Evolutionary conservation across 768 basidiomycete species (phyloP).

Genomic region (Psilocybe cubensis): DNA sequence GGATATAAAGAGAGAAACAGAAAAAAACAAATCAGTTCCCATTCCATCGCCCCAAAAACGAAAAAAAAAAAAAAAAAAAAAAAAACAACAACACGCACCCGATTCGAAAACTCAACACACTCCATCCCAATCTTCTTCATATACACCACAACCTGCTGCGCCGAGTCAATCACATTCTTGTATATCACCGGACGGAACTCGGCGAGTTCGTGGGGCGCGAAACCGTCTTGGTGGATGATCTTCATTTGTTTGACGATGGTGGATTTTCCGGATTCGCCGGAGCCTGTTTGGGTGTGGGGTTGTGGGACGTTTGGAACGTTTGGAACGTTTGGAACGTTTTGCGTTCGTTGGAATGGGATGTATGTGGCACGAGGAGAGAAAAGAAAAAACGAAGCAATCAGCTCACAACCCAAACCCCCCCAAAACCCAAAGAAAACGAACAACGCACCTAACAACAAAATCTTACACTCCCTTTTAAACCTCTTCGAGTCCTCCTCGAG

Average conservation of each 20-base stretch:
- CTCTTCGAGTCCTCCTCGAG: slow-evolving; percentile 85
- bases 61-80: neutral
- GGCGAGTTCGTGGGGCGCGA: slow-evolving; percentile 75
- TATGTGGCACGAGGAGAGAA: neutral
- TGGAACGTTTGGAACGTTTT: too few relatives aligned
- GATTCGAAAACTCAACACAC: slow-evolving; percentile 67
- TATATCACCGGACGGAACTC: slow-evolving; percentile 80
- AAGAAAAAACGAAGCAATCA: neutral
- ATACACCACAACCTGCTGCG: slow-evolving; percentile 82
- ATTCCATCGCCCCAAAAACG: too few relatives aligned
- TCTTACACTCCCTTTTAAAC: slow-evolving; percentile 90
- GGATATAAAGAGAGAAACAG: neutral
- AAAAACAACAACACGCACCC: slow-evolving; percentile 39
- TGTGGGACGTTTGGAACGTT: too few relatives aligned
- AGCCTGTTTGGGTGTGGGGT: slow-evolving; percentile 52
- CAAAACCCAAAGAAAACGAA: too few relatives aligned
- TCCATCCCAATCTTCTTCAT: slow-evolving; percentile 88
- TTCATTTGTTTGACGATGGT: slow-evolving; percentile 99
- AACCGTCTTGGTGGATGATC: slow-evolving; percentile 95
- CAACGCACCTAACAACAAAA: slow-evolving; percentile 81
- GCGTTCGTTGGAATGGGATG: neutral
- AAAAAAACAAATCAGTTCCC: too few relatives aligned
- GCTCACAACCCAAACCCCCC: too few relatives aligned
- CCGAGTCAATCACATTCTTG: slow-evolving; percentile 87
- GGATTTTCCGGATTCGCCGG: slow-evolving; percentile 93